phyloP scores from a whole-genome alignment of 768 basidiomycete genomes.

The Mycena venus region DNA sequence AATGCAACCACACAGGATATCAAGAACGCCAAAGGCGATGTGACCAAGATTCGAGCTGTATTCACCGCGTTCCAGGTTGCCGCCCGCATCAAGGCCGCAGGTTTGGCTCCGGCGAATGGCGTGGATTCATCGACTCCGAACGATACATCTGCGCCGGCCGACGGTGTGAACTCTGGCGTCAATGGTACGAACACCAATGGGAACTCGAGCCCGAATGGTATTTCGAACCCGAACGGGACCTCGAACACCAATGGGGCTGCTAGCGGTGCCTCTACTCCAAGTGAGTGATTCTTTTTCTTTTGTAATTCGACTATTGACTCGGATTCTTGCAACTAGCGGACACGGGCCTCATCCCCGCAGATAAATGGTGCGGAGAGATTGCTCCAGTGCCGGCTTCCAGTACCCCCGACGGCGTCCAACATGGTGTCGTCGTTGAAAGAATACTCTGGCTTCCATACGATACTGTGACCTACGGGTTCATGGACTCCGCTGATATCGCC shows the following conservation, averaged over 20 bases:
- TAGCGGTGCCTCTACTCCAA: neutral
- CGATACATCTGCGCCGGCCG: neutral
- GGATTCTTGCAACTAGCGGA: too few relatives aligned
- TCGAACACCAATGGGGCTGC: neutral
- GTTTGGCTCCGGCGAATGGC: neutral
- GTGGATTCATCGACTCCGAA: neutral
- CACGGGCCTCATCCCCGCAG: too few relatives aligned
- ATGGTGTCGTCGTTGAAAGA: neutral
- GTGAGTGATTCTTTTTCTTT: too few relatives aligned
- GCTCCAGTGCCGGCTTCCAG: neutral
- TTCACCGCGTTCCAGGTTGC: slow-evolving; percentile 22
- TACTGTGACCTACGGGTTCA: neutral
- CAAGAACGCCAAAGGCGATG: neutral
- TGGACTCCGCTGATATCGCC: neutral
- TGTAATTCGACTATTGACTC: too few relatives aligned
- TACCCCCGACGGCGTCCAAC: neutral
- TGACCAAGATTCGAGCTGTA: neutral
- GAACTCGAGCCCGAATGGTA: too few relatives aligned
- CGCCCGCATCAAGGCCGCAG: neutral
- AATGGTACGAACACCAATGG: too few relatives aligned
- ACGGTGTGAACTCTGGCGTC: neutral
- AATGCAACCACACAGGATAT: neutral
- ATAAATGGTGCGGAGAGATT: neutral
- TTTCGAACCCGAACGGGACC: neutral
- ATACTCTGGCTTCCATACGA: neutral